Evolutionary conservation across 306 rosid species (phyloP), one percentile per base, ranked within the genome.

Genomic region (Arachis hypogaea): DNA sequence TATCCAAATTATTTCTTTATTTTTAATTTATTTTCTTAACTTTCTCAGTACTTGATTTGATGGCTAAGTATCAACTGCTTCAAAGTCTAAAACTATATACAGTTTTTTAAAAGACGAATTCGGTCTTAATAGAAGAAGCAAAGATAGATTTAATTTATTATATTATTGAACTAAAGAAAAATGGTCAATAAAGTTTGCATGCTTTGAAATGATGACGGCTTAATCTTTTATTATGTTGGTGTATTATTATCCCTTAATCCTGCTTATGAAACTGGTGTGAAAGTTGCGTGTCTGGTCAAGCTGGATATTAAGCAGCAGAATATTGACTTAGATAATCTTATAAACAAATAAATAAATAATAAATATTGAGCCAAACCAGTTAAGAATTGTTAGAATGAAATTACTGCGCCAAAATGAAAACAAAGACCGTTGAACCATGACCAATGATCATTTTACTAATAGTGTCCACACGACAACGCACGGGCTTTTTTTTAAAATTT

Each of bases 211-310:
- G 38, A 33, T 33, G 38, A 33, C 38, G 38, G 4, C 38, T 33
- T 33, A 33, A 33, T 33, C 38, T 33, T 33, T 33, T 33, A 33
- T 33, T 22, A 22, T 22, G 28, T 22, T 22, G 28, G 28, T 22
- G 28, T 22, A 1, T 22, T 22, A 22, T 22, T 33, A 33, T 33
- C 38, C 38, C 38, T 7, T 43, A 43, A 43, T 61, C 7, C 3
- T 42, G 12, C 69, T 9, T 44, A 0, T 50, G 69, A 62, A 38
- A 73, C 40, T 73, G 70, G 5, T 62, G 63, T 0, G 45, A 60
- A 30, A 9, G 30, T 3, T 9, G 50, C 38, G 58, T 14, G 50
- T 62, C 11, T 40, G 29, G 56, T 9, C 11, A 33, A 40, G 14
- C 14, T 42, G 74, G 42, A 43, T 33, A 18, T 33, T 33, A 33